phyloP scores from a whole-genome alignment of 1,284 basidiomycete species.

The Boletellus sp. region DNA sequence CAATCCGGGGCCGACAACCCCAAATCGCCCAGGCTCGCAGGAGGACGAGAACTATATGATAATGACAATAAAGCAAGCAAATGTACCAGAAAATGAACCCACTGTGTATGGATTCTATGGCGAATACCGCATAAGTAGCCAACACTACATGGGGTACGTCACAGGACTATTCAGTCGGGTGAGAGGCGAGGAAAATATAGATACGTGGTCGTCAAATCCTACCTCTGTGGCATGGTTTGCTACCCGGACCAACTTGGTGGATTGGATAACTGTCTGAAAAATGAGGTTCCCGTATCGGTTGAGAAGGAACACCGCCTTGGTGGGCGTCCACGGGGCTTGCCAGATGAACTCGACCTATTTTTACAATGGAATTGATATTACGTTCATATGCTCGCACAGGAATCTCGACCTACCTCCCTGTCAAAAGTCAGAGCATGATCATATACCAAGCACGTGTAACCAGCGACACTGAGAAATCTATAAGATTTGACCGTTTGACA shows the following conservation, averaged over 20 bases:
- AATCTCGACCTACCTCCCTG: neutral
- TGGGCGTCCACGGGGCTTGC: neutral
- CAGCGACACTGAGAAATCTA: neutral
- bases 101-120: neutral
- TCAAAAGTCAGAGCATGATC: neutral
- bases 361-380: no score
- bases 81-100: neutral
- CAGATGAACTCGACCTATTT: neutral
- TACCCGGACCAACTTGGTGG: neutral
- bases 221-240: neutral
- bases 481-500: neutral
- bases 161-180: neutral
- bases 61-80: neutral
- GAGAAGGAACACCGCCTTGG: neutral
- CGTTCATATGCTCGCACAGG: neutral
- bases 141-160: neutral
- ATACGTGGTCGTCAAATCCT: neutral
- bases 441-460: neutral
- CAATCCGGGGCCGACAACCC: neutral
- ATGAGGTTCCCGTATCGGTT: neutral
- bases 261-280: neutral
- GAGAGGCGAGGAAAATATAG: neutral
- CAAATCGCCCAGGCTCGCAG: neutral
- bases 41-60: neutral
- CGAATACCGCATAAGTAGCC: neutral